Evolutionary conservation across 257 asterid species (phyloP), one percentile per base, ranked within the genome.

Genomic region (Nicotiana tomentosiformis): DNA sequence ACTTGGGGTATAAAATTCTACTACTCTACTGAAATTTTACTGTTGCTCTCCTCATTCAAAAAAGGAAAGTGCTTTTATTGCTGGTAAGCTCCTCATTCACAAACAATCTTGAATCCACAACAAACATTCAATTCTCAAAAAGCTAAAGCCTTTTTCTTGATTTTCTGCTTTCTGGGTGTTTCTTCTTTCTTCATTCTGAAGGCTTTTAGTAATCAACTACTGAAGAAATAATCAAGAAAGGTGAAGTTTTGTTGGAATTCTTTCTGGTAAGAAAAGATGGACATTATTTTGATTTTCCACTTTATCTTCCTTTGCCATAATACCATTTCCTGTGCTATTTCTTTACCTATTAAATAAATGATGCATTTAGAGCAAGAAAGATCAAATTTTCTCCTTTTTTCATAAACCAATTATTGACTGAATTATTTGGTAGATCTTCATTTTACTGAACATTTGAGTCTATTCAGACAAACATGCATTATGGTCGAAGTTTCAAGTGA

Each of bases 131-230:
- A 5, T 67, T 67, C 15, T 26, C 64, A 60, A 0, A 72, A 76
- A 76, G 80, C 46, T 29, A 15, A 26, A 51, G 49, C 29, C 80
- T 29, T 76, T 76, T 76, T 66, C 83, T 69, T 83, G 81, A 8
- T 64, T 14, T 20, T 9, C 8, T 77, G 32, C 67, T 66, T 66
- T 81, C 23, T 56, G 30, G 61, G 35, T 66, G 65, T 83, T 72
- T 35, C 33, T 49, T 49, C 57, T 32, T 10, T 65, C 65, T 78
- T 77, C 66, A 39, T 12, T 56, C 70, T 55, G 11, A 49, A 74
- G 79, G 39, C 39, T 74, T 74, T n/a, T 43, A 62, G 86, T 82
- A 67, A 30, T 70, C 72, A 69, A 85, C 58, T 53, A 80, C 74
- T 78, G 46, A 58, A 23, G 32, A 64, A 51, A 78, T 39, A n/a